Conservation (phyloP, 1,139 yeast genomes). For the Protomyces arabidopsidicola region DNA sequence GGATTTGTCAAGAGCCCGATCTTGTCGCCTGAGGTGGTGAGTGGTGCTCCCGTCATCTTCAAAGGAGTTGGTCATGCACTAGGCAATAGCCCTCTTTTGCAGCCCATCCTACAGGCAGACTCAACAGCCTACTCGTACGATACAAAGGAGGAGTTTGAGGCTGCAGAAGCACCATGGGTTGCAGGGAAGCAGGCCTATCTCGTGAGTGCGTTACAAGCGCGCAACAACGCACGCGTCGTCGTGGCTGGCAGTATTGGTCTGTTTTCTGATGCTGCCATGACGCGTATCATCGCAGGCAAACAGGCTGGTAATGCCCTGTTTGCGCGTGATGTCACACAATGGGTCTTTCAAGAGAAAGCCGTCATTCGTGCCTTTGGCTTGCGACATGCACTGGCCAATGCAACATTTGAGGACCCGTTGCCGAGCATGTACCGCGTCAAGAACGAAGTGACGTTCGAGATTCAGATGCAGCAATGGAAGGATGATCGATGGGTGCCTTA, state of each 20-base stretch:
- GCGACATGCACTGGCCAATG: conserved; percentile 40
- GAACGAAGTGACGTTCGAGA: conserved; percentile 45
- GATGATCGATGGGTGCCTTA: conserved; percentile 68
- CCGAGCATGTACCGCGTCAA: conserved; percentile 35
- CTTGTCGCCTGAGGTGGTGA: conserved; percentile 26
- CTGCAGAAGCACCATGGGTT: conserved; percentile 54
- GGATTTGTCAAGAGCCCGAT: conserved; percentile 27
- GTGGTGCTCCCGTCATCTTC: conserved; percentile 37
- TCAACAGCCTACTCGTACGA: conserved; percentile 59
- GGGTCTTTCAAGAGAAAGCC: conserved; percentile 71
- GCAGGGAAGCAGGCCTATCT: conserved; percentile 74
- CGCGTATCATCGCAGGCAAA: conserved; percentile 30
- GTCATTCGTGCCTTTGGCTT: conserved; percentile 57
- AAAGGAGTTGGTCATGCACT: conserved; percentile 54
- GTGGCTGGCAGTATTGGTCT: conserved; percentile 73
- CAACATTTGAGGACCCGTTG: conserved; percentile 65
- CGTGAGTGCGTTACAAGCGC: conserved; percentile 77
- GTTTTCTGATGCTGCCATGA: conserved; percentile 40
- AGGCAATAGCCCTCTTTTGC: conserved; percentile 56
- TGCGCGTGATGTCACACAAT: conserved; percentile 54
- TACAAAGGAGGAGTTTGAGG: conserved; percentile 45
- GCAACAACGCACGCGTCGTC: conserved; percentile 68
- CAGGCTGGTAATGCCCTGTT: conserved; percentile 38
- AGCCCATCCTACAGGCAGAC: conserved; percentile 69
- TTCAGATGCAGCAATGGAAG: conserved; percentile 63